A percentile compares a stretch with the other conserved stretches of the same genome.
Conservation (phyloP, 2,329 filamentous ascomycete genomes). For the Botrytis medusae region DNA sequence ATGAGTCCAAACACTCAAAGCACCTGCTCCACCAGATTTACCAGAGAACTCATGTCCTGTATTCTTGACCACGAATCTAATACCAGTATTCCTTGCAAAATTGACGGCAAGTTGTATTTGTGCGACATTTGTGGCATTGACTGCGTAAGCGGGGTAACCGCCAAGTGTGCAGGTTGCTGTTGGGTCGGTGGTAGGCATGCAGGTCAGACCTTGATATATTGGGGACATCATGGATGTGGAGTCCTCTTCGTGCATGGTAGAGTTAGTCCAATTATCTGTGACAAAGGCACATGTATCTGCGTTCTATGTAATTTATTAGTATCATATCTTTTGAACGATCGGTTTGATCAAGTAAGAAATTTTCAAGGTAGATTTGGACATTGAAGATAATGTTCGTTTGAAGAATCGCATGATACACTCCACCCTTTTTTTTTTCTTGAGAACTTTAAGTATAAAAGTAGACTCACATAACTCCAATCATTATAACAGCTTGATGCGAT, state of each 20-base stretch:
- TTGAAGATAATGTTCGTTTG: background rate
- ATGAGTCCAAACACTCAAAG: conserved; percentile 51
- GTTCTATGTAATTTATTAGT: conserved; percentile 41
- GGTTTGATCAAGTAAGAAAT: no score
- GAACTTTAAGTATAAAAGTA: background rate
- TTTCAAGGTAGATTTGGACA: background rate
- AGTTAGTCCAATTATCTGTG: conserved; percentile 38
- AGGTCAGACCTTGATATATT: conserved; percentile 47
- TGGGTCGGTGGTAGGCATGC: conserved; percentile 32
- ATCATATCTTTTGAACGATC: conserved; percentile 34
- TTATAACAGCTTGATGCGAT: conserved; percentile 40
- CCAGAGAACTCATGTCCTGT: conserved; percentile 50
- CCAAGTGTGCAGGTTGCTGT: conserved; percentile 24
- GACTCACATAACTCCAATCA: conserved; percentile 2
- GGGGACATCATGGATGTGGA: conserved; percentile 48
- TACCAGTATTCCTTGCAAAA: conserved; percentile 40
- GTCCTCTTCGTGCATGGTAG: conserved; percentile 43
- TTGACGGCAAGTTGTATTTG: conserved; percentile 32
- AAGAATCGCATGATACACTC: background rate
- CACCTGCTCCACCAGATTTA: conserved; percentile 48
- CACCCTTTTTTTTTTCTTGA: background rate
- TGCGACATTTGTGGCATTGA: conserved; percentile 31
- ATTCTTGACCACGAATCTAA: conserved; percentile 44
- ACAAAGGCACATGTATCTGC: conserved; percentile 40
- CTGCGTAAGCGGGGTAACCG: conserved; percentile 26